Evolutionary conservation across 495 filamentous ascomycete genomes (phyloP), one percentile per base, ranked within the genome.

Genomic region (Penicillium cataractarum): DNA sequence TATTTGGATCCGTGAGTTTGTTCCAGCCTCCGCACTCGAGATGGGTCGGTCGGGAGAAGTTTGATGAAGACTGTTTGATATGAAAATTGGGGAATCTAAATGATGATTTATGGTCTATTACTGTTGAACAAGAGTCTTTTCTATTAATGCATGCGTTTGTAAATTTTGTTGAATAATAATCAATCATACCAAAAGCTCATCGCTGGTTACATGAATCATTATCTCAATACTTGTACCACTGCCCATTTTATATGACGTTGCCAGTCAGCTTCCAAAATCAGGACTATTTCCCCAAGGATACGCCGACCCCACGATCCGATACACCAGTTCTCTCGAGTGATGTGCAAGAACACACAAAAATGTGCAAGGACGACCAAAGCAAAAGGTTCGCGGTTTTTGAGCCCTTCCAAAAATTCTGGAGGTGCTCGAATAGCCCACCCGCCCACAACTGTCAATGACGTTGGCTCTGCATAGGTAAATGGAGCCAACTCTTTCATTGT

Each of bases 321-420:
- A 48, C 63, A 71, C 54, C 59, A 64, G 29, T 73, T 73, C 3
- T 63, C 68, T n/a, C 64, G 63, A 3, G 62, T 63, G 15, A 68
- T 26, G 29, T 71, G 62, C 5, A 73, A 27, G 22, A 73, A 67
- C 0, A 64, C 63, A 15, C 71, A 71, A 40, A 67, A 73, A 48
- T 73, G 68, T 8, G 71, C 71, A 37, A 69, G 60, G 8, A 71
- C 19, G 13, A 73, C 71, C 29, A 73, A 51, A 0, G 71, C 63
- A 42, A 73, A 50, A 13, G 71, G 68, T 4, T 57, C 50, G 1
- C 37, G 39, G 12, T 24, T 15, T n/a, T 48, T 61, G 5, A 73
- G 26, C n/a, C 65, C 61, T n/a, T 60, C 50, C 17, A 73, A 37
- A 50, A 61, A 73, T 0, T 60, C 44, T 4, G 59, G 40, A 0